These are phyloP conservation scores for Dicorynia guianensis DNA, from an alignment of 306 rosid species.

Conservation along the genomic window DNA sequence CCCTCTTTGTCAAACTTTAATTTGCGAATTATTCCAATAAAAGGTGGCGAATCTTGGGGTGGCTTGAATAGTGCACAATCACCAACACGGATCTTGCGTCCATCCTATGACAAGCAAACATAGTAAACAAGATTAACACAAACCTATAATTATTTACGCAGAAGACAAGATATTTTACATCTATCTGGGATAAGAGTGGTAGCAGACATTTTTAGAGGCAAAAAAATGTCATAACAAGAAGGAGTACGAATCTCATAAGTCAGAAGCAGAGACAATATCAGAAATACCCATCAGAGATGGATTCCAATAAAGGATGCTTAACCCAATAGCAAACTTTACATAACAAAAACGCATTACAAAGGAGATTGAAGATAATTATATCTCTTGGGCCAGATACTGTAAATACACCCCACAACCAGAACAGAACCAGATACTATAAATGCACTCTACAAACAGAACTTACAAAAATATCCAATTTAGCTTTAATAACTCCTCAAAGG, in stretches of 20 bases:
- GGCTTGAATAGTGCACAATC: slow-evolving; percentile 98
- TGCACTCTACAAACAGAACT: background rate
- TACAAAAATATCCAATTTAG: background rate
- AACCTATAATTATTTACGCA: background rate
- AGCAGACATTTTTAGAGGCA: background rate
- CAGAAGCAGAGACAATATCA: background rate
- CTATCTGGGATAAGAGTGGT: background rate
- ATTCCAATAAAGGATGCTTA: background rate
- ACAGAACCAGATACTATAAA: background rate
- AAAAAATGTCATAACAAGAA: background rate
- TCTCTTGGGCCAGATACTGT: too few species aligned
- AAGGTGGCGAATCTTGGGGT: slow-evolving; percentile 87
- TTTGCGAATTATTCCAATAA: slow-evolving; percentile 90
- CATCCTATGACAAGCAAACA: slow-evolving; percentile 61
- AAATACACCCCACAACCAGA: background rate
- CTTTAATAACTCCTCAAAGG: background rate
- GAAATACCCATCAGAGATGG: background rate
- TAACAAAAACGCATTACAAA: background rate
- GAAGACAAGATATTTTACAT: background rate
- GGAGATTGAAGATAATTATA: background rate
- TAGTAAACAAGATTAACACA: background rate
- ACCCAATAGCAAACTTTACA: background rate
- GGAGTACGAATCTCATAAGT: background rate
- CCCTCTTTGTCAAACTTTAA: slow-evolving; percentile 56
- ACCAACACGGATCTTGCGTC: slow-evolving; percentile 89